Base-by-base conservation (phyloP, 345 rosid genomes). In the Populus tremula region DNA sequence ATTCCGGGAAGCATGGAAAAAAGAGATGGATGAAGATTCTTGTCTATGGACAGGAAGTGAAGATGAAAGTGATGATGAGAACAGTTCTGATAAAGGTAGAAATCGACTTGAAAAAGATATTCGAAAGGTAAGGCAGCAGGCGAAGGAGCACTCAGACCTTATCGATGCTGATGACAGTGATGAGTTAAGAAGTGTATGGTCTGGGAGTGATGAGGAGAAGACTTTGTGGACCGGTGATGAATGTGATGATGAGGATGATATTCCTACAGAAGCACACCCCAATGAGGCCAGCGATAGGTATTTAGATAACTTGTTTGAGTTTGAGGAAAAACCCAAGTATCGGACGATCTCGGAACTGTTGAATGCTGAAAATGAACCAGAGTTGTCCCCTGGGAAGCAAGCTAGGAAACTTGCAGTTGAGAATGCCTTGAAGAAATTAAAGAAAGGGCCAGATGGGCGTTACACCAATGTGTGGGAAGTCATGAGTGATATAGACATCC, bases 391-490 rank as follows among this genome's bases (percentile, higher is more conserved):
- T 0, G 94, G 96, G 41, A 93, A 93, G 88, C 87, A 91, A 82
- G 99, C 93, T 35, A 87, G 98, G 87, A 93, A 91, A 79, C 87
- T 95, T 62, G 96, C 98, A 39, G 96, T 95, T 63, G 99, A 95
- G 81, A 92, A 93, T 76, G 99, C 98, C 45, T 62, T 95, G 87
- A 95, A 92, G 74, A 95, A 95, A 78, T 84, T 96, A 82, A 91
- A 91, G 86, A 93, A 93, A 86, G 96, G 99, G 47, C 96, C 98
- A 1, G 98, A 96, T 67, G 97, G 97, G 68, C 92, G 99, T 5
- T 96, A 93, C 70, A 86, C 83, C 5, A 93, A 96, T 61, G 96
- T 93, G 67, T 96, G 96, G 96, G 98, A 96, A 84, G 96, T 96
- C 66, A 92, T 92, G 94, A 93, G 97, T 61, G 98, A 93, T 77